phyloP scores from a whole-genome alignment of 1,284 basidiomycete genomes.

The Ganoderma sp. region DNA sequence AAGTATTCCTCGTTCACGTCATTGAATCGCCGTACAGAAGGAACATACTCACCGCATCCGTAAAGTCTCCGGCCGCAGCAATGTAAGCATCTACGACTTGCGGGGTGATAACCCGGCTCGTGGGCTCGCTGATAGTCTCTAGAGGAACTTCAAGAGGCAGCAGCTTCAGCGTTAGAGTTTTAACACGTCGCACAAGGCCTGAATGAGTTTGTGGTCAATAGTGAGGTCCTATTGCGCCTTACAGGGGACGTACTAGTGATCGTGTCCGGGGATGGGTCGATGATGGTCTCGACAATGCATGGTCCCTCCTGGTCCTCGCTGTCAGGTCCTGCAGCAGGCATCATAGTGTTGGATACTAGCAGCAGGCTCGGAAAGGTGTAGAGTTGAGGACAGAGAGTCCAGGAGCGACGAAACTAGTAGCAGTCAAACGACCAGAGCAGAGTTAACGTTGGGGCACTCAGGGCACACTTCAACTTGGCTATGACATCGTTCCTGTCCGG shows the following conservation, averaged over 20 bases:
- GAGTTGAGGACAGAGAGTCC: neutral
- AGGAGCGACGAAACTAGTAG: neutral
- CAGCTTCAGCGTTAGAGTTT: constrained; percentile 77
- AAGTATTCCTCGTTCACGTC: neutral
- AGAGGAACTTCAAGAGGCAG: constrained; percentile 82
- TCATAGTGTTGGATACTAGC: neutral
- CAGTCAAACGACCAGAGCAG: neutral
- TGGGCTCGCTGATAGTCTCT: constrained; percentile 63
- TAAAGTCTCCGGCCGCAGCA: constrained; percentile 77
- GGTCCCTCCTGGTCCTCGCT: constrained; percentile 55
- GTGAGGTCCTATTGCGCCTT: neutral
- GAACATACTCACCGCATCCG: constrained; percentile 66
- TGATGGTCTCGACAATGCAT: constrained; percentile 45
- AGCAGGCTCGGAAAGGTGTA: neutral
- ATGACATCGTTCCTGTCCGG: constrained; percentile 21
- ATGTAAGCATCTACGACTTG: constrained; percentile 69
- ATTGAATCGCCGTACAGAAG: neutral
- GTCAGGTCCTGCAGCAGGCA: constrained; percentile 14
- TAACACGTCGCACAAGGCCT: constrained; percentile 83
- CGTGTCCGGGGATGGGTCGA: constrained; percentile 69
- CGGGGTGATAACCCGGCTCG: constrained; percentile 74
- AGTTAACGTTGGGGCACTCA: too few relatives aligned
- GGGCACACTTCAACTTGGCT: neutral
- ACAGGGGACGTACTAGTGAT: constrained; percentile 63
- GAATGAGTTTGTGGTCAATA: constrained; percentile 10